A percentile compares a stretch with the other conserved stretches of the same genome.
Evolutionary conservation across 805 yeast species (phyloP).

Genomic region (Kodamaea lidongshanica): DNA sequence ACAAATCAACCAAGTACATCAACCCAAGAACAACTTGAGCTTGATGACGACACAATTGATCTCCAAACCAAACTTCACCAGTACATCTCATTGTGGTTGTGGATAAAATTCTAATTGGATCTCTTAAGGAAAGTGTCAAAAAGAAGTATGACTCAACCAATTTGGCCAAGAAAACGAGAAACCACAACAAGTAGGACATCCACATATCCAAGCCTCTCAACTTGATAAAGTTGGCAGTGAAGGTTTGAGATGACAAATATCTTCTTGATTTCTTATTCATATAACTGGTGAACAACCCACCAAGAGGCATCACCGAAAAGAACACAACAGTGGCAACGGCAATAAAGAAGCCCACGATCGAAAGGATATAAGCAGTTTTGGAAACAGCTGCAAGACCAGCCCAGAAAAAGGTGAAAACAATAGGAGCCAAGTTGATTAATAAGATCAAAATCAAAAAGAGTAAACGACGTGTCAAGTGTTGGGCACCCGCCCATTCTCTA

Average conservation of each 20-base stretch:
- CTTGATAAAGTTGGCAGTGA: slow-evolving; percentile 84
- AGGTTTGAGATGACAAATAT: slow-evolving; percentile 89
- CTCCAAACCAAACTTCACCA: slow-evolving; percentile 90
- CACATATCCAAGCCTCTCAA: slow-evolving; percentile 88
- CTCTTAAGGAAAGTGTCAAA: slow-evolving; percentile 82
- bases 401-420: slow-evolving; percentile 77
- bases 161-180: slow-evolving; percentile 82
- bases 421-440: slow-evolving; percentile 73
- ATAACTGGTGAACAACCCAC: slow-evolving; percentile 91
- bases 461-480: slow-evolving; percentile 85
- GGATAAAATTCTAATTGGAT: slow-evolving; percentile 87
- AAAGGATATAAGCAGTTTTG: slow-evolving; percentile 66
- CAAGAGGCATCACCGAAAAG: slow-evolving; percentile 93
- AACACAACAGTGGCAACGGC: slow-evolving; percentile 78
- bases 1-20: slow-evolving; percentile 88
- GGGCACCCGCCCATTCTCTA: slow-evolving; percentile 99
- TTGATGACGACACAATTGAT: slow-evolving; percentile 72
- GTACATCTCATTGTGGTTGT: slow-evolving; percentile 86
- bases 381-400: slow-evolving; percentile 64
- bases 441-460: slow-evolving; percentile 64
- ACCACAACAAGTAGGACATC: slow-evolving; percentile 92
- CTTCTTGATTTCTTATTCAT: slow-evolving; percentile 80
- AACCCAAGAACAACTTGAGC: slow-evolving; percentile 84
- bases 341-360: slow-evolving; percentile 84
- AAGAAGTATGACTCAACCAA: slow-evolving; percentile 87